phyloP scores from a whole-genome alignment of 495 filamentous ascomycete species.

The Clohesyomyces aquaticus region DNA sequence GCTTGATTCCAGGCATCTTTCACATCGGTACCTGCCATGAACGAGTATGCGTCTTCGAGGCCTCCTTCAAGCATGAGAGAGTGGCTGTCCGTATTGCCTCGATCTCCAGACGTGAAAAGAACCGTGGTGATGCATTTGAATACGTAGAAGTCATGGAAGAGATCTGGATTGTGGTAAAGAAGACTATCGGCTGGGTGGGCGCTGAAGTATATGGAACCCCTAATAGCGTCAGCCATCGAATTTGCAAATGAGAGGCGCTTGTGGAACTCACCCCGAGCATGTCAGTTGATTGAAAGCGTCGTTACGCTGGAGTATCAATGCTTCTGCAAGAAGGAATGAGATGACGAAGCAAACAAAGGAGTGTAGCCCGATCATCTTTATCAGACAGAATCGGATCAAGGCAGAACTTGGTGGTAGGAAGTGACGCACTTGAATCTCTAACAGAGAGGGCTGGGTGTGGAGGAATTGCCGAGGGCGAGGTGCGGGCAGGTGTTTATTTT shows the following conservation, averaged over 20 bases:
- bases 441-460: not conserved
- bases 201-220: conserved; percentile 29
- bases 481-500: not conserved
- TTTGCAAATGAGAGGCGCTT: no score
- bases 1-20: conserved; percentile 14
- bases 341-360: not conserved
- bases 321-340: not conserved
- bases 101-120: conserved; percentile 28
- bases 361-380: not conserved
- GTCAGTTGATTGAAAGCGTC: not conserved
- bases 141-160: conserved; percentile 30
- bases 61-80: conserved; percentile 13
- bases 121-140: conserved; percentile 30
- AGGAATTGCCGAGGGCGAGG: not conserved
- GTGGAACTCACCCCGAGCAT: not conserved
- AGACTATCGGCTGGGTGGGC: conserved; percentile 18
- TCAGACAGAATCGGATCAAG: not conserved
- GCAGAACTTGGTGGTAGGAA: not conserved
- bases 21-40: conserved; percentile 9
- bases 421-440: not conserved
- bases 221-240: not conserved
- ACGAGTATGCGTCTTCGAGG: conserved; percentile 19
- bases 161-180: conserved; percentile 27
- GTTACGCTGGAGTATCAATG: not conserved
- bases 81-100: conserved; percentile 19